Base-by-base conservation (phyloP, 2,329 filamentous ascomycete species). In the Ophiostoma populinum region DNA sequence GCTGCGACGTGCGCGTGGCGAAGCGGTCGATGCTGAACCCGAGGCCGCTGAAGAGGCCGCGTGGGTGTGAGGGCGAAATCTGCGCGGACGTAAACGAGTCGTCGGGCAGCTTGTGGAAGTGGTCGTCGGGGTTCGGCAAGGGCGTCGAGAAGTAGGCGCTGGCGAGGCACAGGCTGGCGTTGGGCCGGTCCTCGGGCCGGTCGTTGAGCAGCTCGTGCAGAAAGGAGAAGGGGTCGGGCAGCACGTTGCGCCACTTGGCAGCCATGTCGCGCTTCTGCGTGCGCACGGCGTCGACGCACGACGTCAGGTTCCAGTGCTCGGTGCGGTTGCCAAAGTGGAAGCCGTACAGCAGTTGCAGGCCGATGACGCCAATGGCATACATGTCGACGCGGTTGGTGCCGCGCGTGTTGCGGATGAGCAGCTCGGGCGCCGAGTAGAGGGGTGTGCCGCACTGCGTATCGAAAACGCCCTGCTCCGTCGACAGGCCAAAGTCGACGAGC, bases 401-500 rank as follows among this genome's bases (percentile, higher is more conserved):
- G 11, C 16, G 34, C 16, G n/a, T 4, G 15, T 10, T 13, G 17
- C 17, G 18, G 17, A 25, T 19, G 3, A 24, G n/a, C 13, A 27
- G 13, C 24, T 39, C 37, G 11, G 37, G 32, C 3, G 37, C 32
- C 1, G 18, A 19, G 32, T 39, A 39, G 7, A 39, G 6, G 6
- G 32, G 32, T 4, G 37, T 39, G 8, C 36, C 36, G 20, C 37
- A 35, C 7, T 30, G 15, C 11, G 27, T 26, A 4, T 24, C 15
- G 18, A 39, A 39, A 21, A 16, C 10, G 27, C n/a, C 13, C 12
- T 19, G 20, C 17, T 11, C 27, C 12, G 35, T 40, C 5, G 39
- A 35, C 11, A 31, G 17, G 21, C 33, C 36, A 29, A 41, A 39
- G 25, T 41, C 39, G 13, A 38, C 34, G 10, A 41, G 34, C 21